A percentile compares a stretch with the other conserved stretches of the same genome.
Conservation (phyloP, 1,284 basidiomycete species). For the Ceratobasidium sp. region DNA sequence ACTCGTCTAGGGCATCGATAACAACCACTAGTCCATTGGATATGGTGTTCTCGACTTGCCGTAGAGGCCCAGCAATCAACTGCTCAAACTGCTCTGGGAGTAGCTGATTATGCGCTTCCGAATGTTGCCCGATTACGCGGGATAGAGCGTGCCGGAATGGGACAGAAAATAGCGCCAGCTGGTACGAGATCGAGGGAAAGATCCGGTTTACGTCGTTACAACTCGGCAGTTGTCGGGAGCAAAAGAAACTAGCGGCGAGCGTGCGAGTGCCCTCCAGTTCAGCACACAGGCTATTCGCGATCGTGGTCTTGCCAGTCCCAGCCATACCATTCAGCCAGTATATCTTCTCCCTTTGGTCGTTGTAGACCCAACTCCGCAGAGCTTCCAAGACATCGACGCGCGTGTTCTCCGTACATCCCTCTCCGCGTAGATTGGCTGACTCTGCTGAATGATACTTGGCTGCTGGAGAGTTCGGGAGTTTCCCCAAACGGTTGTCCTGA, state of each 20-base stretch:
- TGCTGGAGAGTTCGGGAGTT: not conserved
- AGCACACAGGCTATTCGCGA: not conserved
- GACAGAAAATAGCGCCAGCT: not conserved
- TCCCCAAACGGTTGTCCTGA: not conserved
- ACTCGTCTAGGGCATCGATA: not conserved
- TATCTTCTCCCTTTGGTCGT: not conserved
- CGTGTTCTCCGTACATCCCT: not conserved
- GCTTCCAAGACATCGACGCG: not conserved
- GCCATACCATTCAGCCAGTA: slow-evolving; percentile 25
- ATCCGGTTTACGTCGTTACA: not conserved
- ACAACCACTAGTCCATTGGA: not conserved
- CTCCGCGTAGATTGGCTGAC: not conserved
- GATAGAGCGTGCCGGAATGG: not conserved
- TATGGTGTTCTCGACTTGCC: no score
- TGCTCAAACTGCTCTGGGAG: no score
- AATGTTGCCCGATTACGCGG: not conserved
- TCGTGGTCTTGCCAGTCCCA: no score
- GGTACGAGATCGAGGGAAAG: slow-evolving; percentile 3
- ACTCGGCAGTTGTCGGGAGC: slow-evolving; percentile 1
- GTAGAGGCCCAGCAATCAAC: no score
- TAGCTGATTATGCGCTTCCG: not conserved
- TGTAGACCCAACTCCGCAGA: not conserved
- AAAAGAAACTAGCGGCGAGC: slow-evolving; percentile 10
- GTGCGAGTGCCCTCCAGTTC: not conserved
- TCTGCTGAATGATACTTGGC: not conserved